Percentiles rank a stretch among this genome's conserved stretches.
phyloP scores from a whole-genome alignment of 768 basidiomycete species.

The Agaricus subrufescens region DNA sequence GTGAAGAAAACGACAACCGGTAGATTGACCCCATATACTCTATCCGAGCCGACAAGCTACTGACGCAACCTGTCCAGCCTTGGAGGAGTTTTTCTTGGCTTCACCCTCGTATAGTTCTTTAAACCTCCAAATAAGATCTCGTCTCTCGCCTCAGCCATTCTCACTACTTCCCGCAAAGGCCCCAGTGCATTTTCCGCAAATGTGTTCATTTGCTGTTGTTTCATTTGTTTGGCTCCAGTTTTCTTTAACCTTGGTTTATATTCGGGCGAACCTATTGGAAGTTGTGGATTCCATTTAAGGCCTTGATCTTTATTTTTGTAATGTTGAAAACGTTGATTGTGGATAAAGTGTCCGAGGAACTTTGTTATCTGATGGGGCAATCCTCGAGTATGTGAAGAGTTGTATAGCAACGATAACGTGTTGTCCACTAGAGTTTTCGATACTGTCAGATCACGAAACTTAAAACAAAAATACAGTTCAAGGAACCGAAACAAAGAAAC shows the following conservation, averaged over 20 bases:
- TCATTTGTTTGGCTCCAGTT: constrained; percentile 14
- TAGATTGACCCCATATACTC: not conserved
- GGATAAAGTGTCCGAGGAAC: constrained; percentile 43
- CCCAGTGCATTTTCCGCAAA: constrained; percentile 37
- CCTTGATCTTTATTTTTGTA: constrained; percentile 7
- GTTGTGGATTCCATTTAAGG: constrained; percentile 10
- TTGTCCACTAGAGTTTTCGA: constrained; percentile 48
- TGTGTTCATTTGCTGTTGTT: constrained; percentile 17
- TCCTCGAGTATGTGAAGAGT: constrained; percentile 59
- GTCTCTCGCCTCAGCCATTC: constrained; percentile 56
- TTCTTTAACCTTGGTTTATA: constrained; percentile 10
- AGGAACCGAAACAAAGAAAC: constrained; percentile 13
- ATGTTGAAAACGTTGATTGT: constrained; percentile 22
- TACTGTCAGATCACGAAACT: not conserved
- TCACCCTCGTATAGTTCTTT: constrained; percentile 31
- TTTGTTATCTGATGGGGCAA: constrained; percentile 54
- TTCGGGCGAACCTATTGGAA: constrained; percentile 9
- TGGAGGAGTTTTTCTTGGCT: constrained; percentile 5
- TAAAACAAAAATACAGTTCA: not conserved
- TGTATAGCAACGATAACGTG: constrained; percentile 57
- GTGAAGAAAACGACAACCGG: not conserved
- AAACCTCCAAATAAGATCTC: constrained; percentile 35
- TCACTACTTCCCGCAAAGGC: constrained; percentile 47
- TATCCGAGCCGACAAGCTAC: not conserved
- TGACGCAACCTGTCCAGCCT: not conserved